Percentiles rank a stretch among this genome's conserved stretches.
These are phyloP conservation scores for Lathyrus oleraceus DNA, from an alignment of 306 rosid genomes.

Conservation along the genomic window DNA sequence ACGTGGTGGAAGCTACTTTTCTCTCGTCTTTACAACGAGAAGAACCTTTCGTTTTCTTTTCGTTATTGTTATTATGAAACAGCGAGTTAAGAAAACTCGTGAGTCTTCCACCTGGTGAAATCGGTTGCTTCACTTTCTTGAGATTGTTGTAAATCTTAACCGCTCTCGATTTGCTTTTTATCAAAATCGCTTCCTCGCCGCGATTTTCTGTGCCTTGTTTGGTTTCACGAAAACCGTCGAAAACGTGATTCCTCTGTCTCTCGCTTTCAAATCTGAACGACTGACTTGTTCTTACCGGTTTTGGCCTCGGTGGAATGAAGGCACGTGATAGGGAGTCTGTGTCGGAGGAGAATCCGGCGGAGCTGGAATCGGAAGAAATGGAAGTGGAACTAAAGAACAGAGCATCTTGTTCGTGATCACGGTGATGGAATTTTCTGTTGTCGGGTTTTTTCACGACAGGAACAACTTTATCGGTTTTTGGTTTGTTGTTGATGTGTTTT, in stretches of 20 bases:
- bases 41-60: background rate
- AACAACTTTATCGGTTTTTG: constrained; percentile 17
- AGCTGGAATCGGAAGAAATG: constrained; percentile 80
- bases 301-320: constrained; percentile 50
- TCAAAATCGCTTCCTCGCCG: constrained; percentile 37
- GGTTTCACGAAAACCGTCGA: constrained; percentile 35
- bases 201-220: constrained; percentile 19
- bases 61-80: constrained; percentile 33
- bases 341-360: constrained; percentile 83
- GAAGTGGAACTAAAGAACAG: constrained; percentile 80
- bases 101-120: constrained; percentile 80
- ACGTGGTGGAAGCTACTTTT: constrained; percentile 39
- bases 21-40: background rate
- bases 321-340: constrained; percentile 59
- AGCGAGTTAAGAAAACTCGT: constrained; percentile 73
- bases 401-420: constrained; percentile 53
- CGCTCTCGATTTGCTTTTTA: constrained; percentile 74
- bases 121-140: constrained; percentile 87
- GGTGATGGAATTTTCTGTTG: constrained; percentile 39
- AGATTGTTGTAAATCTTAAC: constrained; percentile 71
- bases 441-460: constrained; percentile 17
- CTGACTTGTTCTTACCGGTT: constrained; percentile 44
- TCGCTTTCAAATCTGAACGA: constrained; percentile 38
- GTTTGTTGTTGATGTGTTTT: constrained; percentile 28
- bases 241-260: constrained; percentile 34